These are phyloP conservation scores for Pulveroboletus ravenelii DNA, from an alignment of 768 basidiomycete species.

Conservation along the genomic window DNA sequence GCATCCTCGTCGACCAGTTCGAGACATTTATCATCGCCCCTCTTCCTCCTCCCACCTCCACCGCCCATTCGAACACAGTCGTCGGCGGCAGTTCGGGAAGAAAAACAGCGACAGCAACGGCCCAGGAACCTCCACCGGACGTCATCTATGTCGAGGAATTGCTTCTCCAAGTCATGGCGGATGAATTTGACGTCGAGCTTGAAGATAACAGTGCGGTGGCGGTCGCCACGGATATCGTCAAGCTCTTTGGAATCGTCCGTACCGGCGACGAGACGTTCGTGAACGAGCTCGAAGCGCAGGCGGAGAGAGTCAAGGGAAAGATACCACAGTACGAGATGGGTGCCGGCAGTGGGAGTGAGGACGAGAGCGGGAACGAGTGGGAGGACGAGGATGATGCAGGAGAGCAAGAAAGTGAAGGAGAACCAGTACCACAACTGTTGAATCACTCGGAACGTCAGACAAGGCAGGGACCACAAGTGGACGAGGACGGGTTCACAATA, in stretches of 20 bases:
- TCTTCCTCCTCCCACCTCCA: neutral
- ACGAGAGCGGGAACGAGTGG: constrained; percentile 42
- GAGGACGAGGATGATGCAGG: constrained; percentile 33
- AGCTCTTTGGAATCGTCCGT: constrained; percentile 56
- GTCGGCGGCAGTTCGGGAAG: neutral
- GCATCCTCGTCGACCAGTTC: constrained; percentile 75
- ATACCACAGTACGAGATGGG: constrained; percentile 45
- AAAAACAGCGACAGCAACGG: too few species aligned
- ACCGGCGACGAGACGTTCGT: constrained; percentile 48
- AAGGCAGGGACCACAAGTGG: constrained; percentile 64
- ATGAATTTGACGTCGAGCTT: constrained; percentile 80
- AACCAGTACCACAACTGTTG: constrained; percentile 52
- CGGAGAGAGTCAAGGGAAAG: constrained; percentile 54
- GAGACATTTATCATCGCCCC: constrained; percentile 45
- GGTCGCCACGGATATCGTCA: constrained; percentile 69
- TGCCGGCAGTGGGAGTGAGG: constrained; percentile 30
- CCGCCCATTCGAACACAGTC: neutral
- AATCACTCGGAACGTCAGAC: constrained; percentile 31
- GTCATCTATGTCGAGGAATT: constrained; percentile 76
- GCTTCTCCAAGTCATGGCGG: constrained; percentile 76
- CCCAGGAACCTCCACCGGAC: constrained; percentile 39
- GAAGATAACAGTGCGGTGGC: constrained; percentile 80
- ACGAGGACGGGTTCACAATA: constrained; percentile 89
- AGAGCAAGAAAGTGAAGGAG: constrained; percentile 33
- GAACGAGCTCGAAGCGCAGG: constrained; percentile 56